Base-by-base conservation (phyloP, 2,329 filamentous ascomycete genomes). In the Colletotrichum caudatum region DNA sequence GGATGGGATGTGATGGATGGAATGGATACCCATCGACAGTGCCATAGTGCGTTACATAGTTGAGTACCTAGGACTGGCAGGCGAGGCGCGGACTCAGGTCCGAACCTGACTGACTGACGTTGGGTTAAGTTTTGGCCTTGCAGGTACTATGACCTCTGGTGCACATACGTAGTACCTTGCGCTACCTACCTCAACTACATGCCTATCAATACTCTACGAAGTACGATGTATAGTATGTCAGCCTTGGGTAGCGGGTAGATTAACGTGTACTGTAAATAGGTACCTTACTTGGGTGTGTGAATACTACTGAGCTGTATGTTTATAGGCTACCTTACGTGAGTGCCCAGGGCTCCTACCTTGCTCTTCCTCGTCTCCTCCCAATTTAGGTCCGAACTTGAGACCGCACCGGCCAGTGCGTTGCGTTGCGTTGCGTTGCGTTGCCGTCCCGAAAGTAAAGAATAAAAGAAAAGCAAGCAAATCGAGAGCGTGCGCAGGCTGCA, bases 71-170 rank as follows among this genome's bases (percentile, higher is more conserved):
- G 37, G 18, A 56, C 16, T 48, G 57, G 26, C n/a, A 37, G 29
- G 46, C 20, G 57, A 48, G 57, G 48, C 6, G 48, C 67, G 67
- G 67, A 66, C 63, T 20, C 39, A 66, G 50, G 63, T 50, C 63
- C 56, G 67, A 54, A 61, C 37, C 33, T 48, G 67, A 61, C 67
- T 39, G 64, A 29, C 33, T 69, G 67, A 67, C 39, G 67, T 70
- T 66, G 56, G 56, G 63, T 56, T 70, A 70, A 61, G 67, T 70
- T 70, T 54, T n/a, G 26, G 44, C 16, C 26, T 59, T 14, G 37
- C 46, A 59, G 44, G 8, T n/a, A 46, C 44, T 46, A 20, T n/a
- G 44, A 46, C 20, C 18, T 46, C 18, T 20, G 20, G 20, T n/a
- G 20, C 18, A n/a, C n/a, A 46, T 41, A 39, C 9, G 9, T 41